Percentiles rank a stretch among this genome's conserved stretches.
phyloP scores from a whole-genome alignment of 106 monocot genomes.

The Dioscorea alata region DNA sequence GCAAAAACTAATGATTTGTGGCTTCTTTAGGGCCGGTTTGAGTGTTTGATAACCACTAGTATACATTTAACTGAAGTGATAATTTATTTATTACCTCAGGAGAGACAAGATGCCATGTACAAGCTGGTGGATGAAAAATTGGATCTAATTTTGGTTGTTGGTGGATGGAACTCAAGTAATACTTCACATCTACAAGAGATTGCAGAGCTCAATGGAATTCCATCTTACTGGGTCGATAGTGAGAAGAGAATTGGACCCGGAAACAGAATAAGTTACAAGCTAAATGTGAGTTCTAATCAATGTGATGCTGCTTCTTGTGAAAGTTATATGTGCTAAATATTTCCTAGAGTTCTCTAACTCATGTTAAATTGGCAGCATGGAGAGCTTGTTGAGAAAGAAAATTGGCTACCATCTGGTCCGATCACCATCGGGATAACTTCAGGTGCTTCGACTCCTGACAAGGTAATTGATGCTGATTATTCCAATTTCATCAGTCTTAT shows the following conservation, averaged over 20 bases:
- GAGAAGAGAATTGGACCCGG: slow-evolving; percentile 94
- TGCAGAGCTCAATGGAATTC: slow-evolving; percentile 74
- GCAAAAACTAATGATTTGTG: too few relatives aligned
- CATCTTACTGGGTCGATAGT: slow-evolving; percentile 94
- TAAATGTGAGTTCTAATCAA: slow-evolving; percentile 36
- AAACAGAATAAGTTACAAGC: slow-evolving; percentile 71
- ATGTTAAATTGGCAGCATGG: slow-evolving; percentile 44
- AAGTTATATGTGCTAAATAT: not conserved
- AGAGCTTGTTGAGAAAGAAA: slow-evolving; percentile 72
- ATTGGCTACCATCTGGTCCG: slow-evolving; percentile 57
- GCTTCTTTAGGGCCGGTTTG: too few relatives aligned
- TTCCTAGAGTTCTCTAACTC: not conserved
- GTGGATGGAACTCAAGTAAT: slow-evolving; percentile 99
- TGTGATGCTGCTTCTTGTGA: not conserved
- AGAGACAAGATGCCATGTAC: slow-evolving; percentile 99
- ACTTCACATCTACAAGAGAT: slow-evolving; percentile 99
- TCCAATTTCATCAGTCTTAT: too few relatives aligned
- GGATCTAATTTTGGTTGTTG: slow-evolving; percentile 90
- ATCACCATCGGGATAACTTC: slow-evolving; percentile 77
- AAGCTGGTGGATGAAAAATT: slow-evolving; percentile 90
- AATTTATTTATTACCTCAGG: slow-evolving; percentile 27
- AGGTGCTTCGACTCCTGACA: slow-evolving; percentile 83
- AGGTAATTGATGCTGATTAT: slow-evolving; percentile 29
- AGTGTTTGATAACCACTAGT: too few relatives aligned
- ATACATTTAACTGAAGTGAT: too few relatives aligned